Conservation (phyloP, 2,329 filamentous ascomycete species). For the Leptographium radiaticola region DNA sequence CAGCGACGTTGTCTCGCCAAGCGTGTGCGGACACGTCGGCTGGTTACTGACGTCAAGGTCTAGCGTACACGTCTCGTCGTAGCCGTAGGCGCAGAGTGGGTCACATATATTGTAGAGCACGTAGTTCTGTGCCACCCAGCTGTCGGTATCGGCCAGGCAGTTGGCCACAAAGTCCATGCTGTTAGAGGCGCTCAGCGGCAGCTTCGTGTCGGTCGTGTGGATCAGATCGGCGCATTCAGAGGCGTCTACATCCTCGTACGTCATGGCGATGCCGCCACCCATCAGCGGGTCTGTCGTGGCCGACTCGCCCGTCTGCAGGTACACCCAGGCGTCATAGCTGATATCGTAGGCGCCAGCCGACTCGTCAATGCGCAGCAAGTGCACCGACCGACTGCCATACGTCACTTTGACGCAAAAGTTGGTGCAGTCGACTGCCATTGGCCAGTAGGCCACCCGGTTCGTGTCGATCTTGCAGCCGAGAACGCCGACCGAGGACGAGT, state of each 20-base stretch:
- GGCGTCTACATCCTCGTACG: slow-evolving; percentile 33
- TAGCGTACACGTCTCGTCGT: slow-evolving; percentile 36
- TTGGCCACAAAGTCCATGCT: slow-evolving; percentile 39
- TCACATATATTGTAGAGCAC: slow-evolving; percentile 40
- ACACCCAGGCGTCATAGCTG: slow-evolving; percentile 48
- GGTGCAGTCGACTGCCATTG: slow-evolving; percentile 36
- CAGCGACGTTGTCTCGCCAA: slow-evolving; percentile 25
- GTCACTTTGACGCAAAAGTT: slow-evolving; percentile 43
- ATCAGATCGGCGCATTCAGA: slow-evolving; percentile 37
- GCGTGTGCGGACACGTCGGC: slow-evolving; percentile 31
- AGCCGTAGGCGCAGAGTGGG: slow-evolving; percentile 33
- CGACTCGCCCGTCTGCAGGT: slow-evolving; percentile 35
- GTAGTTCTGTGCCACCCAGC: slow-evolving; percentile 40
- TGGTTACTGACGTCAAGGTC: slow-evolving; percentile 29
- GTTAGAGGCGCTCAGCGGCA: slow-evolving; percentile 42
- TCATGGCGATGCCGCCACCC: slow-evolving; percentile 38
- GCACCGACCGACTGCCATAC: slow-evolving; percentile 32
- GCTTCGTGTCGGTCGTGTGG: slow-evolving; percentile 31
- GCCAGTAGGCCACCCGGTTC: slow-evolving; percentile 50
- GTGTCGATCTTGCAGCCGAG: slow-evolving; percentile 48
- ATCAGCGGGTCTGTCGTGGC: slow-evolving; percentile 30
- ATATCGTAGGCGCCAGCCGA: slow-evolving; percentile 45
- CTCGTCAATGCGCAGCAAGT: slow-evolving; percentile 45
- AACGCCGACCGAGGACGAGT: slow-evolving; percentile 43
- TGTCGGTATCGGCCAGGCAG: slow-evolving; percentile 28